These are phyloP conservation scores for Nyssa sinensis DNA, from an alignment of 148 eudicot species.

Conservation along the genomic window DNA sequence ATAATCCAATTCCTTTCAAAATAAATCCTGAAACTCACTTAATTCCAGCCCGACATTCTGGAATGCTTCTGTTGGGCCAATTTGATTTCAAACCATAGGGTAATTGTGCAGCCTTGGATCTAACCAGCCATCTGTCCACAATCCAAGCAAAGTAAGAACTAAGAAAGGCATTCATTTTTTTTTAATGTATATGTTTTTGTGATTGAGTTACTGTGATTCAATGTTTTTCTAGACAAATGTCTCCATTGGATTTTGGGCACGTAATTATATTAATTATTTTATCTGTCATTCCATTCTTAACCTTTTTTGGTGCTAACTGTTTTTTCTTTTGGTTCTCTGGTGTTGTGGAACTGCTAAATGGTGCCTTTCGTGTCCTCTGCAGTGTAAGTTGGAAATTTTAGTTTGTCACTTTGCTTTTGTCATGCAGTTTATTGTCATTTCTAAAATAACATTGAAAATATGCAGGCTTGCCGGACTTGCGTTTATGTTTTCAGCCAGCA, in stretches of 20 bases:
- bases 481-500: constrained; percentile 87
- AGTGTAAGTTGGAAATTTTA: constrained; percentile 61
- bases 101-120: not conserved
- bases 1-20: not conserved
- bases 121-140: not conserved
- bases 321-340: constrained; percentile 20
- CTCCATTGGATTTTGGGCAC: not conserved
- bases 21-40: not conserved
- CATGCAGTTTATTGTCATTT: not conserved
- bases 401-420: not conserved
- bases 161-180: too few relatives aligned
- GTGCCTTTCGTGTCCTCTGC: constrained; percentile 27
- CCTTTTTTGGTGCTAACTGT: constrained; percentile 18
- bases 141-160: not conserved
- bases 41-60: not conserved
- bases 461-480: constrained; percentile 93
- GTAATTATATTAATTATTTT: not conserved
- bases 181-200: not conserved
- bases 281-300: not conserved
- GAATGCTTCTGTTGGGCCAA: not conserved
- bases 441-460: constrained; percentile 16
- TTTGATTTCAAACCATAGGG: not conserved
- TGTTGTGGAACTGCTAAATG: constrained; percentile 22
- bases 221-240: not conserved
- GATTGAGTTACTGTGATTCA: not conserved